A percentile compares a stretch with the other conserved stretches of the same genome.
phyloP scores from a whole-genome alignment of 2,329 filamentous ascomycete species.

The Mycosphaerella sp. region DNA sequence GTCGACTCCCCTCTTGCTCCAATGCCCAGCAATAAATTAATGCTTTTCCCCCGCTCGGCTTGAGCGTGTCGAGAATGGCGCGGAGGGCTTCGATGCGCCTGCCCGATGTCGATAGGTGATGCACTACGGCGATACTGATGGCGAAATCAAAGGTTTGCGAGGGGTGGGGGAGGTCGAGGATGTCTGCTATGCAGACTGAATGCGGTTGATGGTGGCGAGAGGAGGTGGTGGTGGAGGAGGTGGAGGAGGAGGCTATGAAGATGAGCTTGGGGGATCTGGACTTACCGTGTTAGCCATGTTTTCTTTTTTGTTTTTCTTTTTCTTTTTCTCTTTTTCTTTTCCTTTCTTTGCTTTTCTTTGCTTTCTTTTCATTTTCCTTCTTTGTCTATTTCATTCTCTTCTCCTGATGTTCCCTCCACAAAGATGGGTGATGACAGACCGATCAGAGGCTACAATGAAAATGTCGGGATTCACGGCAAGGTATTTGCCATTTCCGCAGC shows the following conservation, averaged over 20 bases:
- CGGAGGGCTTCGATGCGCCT: slow-evolving; percentile 67
- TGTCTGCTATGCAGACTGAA: slow-evolving; percentile 72
- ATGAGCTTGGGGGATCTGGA: slow-evolving; percentile 53
- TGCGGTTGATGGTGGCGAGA: slow-evolving; percentile 50
- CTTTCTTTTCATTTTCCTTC: no score
- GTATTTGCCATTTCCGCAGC: slow-evolving; percentile 97
- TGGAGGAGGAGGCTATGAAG: slow-evolving; percentile 45
- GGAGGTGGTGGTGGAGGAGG: no score
- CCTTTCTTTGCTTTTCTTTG: no score
- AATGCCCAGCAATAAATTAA: slow-evolving; percentile 93
- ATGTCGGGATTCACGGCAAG: slow-evolving; percentile 68
- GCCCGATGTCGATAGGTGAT: slow-evolving; percentile 76
- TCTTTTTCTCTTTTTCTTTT: no score
- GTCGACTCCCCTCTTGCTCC: slow-evolving; percentile 77
- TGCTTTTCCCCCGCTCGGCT: slow-evolving; percentile 58
- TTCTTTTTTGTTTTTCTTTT: background rate
- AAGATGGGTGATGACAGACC: slow-evolving; percentile 46
- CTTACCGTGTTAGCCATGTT: slow-evolving; percentile 18
- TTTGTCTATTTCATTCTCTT: no score
- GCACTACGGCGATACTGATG: slow-evolving; percentile 88
- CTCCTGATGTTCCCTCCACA: no score
- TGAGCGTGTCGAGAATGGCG: slow-evolving; percentile 63
- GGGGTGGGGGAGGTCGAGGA: slow-evolving; percentile 74
- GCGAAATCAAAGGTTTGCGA: slow-evolving; percentile 67
- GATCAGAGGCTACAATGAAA: slow-evolving; percentile 78